A percentile compares a stretch with the other conserved stretches of the same genome.
Evolutionary conservation across 2,329 filamentous ascomycete species (phyloP).

Genomic region (Fusarium dlaminii): DNA sequence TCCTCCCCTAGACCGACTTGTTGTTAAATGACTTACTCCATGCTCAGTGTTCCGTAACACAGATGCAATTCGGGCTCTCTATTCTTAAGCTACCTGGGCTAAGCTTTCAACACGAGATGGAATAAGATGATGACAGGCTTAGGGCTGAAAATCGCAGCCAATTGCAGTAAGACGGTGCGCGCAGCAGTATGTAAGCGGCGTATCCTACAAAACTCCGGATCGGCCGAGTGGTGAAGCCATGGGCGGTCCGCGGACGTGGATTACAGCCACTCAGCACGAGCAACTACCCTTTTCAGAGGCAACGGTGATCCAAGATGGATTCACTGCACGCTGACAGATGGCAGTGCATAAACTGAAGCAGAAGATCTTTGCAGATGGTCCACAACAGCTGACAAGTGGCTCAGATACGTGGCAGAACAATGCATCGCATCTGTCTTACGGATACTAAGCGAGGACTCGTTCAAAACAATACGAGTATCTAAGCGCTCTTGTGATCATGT

Average conservation of each 20-base stretch:
- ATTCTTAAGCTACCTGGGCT: neutral
- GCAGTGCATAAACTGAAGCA: conserved; percentile 11
- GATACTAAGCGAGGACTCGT: neutral
- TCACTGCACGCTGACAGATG: conserved; percentile 24
- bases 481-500: neutral
- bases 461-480: neutral
- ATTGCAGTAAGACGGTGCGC: neutral
- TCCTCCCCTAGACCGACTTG: too few relatives aligned
- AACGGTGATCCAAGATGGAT: conserved; percentile 10
- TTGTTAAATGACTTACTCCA: neutral
- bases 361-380: neutral
- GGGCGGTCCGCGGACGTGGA: neutral
- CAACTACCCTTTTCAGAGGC: neutral
- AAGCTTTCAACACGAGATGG: neutral
- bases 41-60: neutral
- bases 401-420: neutral
- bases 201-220: neutral
- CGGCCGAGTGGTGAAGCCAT: conserved; percentile 12
- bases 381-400: conserved; percentile 11
- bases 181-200: neutral
- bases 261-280: conserved; percentile 1
- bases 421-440: neutral
- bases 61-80: neutral
- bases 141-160: conserved; percentile 1
- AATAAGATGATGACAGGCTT: neutral